Conservation (phyloP, 2,329 filamentous ascomycete species). For the Davidsoniella virescens region DNA sequence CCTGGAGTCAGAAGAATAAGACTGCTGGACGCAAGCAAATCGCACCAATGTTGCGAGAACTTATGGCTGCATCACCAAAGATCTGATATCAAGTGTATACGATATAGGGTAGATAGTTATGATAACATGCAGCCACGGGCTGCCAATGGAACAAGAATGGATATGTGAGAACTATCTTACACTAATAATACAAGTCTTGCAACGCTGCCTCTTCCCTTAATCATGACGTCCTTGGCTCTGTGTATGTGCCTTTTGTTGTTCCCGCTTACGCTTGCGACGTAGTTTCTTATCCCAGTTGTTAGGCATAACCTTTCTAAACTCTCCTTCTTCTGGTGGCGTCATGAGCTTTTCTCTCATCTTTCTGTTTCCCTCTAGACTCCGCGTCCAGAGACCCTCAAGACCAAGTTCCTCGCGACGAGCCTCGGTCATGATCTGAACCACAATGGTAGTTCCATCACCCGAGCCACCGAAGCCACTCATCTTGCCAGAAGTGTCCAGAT, state of each 20-base stretch:
- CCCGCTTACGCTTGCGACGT: slow-evolving; percentile 10
- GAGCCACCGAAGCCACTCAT: slow-evolving; percentile 60
- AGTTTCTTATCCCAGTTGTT: slow-evolving; percentile 12
- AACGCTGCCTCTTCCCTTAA: neutral
- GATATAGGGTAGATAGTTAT: neutral
- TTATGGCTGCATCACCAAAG: neutral
- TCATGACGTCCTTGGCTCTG: neutral
- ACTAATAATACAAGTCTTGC: neutral
- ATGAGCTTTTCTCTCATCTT: slow-evolving; percentile 18
- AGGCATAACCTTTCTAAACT: slow-evolving; percentile 1
- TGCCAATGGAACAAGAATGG: slow-evolving; percentile 1
- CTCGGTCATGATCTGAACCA: slow-evolving; percentile 43
- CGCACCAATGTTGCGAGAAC: slow-evolving; percentile 45
- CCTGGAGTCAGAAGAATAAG: slow-evolving; percentile 51
- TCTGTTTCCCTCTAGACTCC: slow-evolving; percentile 19
- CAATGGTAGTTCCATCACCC: slow-evolving; percentile 31
- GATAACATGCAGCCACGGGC: neutral
- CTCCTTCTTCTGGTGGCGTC: neutral
- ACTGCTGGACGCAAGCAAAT: slow-evolving; percentile 53
- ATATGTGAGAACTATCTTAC: neutral
- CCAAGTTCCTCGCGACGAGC: slow-evolving; percentile 34
- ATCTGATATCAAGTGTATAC: neutral
- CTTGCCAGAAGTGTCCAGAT: slow-evolving; percentile 32
- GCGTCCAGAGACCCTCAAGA: slow-evolving; percentile 36
- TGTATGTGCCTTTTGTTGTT: slow-evolving; percentile 4